Conservation (phyloP, 768 basidiomycete species). For the Ramaria sp. region DNA sequence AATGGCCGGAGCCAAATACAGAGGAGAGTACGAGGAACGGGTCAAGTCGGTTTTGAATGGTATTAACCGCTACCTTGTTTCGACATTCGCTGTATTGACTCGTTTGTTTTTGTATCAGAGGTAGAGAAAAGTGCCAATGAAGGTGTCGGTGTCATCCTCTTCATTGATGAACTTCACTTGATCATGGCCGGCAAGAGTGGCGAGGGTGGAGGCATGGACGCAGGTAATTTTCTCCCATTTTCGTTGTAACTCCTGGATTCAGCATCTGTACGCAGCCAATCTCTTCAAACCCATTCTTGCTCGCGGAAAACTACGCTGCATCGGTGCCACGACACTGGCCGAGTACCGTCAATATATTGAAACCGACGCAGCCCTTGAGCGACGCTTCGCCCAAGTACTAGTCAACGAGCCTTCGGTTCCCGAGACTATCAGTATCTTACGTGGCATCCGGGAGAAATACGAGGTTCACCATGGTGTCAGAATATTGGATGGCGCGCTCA, state of each 20-base stretch:
- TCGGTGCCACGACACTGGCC: conserved; percentile 86
- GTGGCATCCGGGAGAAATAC: conserved; percentile 91
- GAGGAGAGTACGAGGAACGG: conserved; percentile 95
- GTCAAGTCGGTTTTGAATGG: conserved; percentile 77
- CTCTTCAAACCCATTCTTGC: conserved; percentile 88
- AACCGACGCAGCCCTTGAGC: conserved; percentile 82
- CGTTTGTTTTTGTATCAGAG: conserved; percentile 29
- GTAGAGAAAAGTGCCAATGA: conserved; percentile 81
- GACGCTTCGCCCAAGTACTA: conserved; percentile 87
- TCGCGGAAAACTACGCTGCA: conserved; percentile 65
- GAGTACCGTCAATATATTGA: conserved; percentile 94
- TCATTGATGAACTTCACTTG: conserved; percentile 91
- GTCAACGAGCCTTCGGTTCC: conserved; percentile 85
- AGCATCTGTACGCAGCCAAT: conserved; percentile 35
- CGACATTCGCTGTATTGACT: no score
- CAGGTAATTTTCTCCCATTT: conserved; percentile 21
- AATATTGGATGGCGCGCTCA: conserved; percentile 80
- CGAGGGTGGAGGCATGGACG: conserved; percentile 88
- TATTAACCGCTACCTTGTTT: neutral
- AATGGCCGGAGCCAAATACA: conserved; percentile 88
- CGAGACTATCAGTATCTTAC: conserved; percentile 87
- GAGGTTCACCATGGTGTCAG: conserved; percentile 87
- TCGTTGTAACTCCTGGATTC: neutral
- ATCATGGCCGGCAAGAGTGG: conserved; percentile 83
- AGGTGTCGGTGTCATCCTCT: conserved; percentile 73